These are phyloP conservation scores for Colletotrichum sp. DNA, from an alignment of 2,329 filamentous ascomycete species.

Conservation along the genomic window DNA sequence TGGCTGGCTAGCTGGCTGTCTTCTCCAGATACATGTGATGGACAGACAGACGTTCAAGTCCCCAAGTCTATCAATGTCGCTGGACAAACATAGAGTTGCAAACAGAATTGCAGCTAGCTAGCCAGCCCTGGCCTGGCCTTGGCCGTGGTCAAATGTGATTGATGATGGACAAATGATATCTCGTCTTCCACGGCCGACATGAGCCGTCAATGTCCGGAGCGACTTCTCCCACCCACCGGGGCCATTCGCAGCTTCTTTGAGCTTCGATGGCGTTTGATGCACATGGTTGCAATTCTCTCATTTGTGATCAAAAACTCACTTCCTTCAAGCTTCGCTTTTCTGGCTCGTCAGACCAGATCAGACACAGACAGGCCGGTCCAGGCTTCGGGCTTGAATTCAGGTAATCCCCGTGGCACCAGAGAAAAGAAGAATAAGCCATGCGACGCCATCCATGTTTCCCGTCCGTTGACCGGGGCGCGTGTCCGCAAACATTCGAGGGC, in stretches of 20 bases:
- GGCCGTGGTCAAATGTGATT: background rate
- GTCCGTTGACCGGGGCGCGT: background rate
- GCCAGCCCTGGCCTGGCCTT: background rate
- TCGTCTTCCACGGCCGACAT: background rate
- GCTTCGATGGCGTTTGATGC: background rate
- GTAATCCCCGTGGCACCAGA: background rate
- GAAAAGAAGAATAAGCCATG: background rate
- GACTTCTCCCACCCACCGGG: background rate
- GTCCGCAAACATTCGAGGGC: background rate
- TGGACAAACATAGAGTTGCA: background rate
- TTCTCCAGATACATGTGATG: background rate
- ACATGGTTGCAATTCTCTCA: background rate
- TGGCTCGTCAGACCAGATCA: background rate
- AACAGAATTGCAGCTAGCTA: background rate
- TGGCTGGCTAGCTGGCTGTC: background rate
- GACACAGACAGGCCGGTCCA: background rate
- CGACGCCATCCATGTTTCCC: background rate
- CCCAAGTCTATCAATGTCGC: background rate
- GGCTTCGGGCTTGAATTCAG: background rate
- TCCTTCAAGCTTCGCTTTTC: background rate
- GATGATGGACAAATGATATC: constrained; percentile 16
- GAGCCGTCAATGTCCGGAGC: background rate
- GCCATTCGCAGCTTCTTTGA: background rate
- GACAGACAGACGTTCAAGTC: background rate
- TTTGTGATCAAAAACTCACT: background rate